A percentile compares a stretch with the other conserved stretches of the same genome.
Conservation (phyloP, 306 rosid species). For the Cucurbita maxima region DNA sequence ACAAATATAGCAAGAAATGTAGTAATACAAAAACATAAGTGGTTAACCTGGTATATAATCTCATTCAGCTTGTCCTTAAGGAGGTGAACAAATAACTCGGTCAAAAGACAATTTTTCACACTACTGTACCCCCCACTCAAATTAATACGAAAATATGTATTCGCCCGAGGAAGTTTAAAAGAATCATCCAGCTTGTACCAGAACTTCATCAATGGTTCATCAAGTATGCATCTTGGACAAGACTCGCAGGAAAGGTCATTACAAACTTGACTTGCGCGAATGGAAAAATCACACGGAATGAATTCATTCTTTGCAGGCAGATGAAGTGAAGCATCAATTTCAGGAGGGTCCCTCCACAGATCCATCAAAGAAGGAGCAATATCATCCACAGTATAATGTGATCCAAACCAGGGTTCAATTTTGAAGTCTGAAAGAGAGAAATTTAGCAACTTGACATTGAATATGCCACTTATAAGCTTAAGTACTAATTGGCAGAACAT, state of each 20-base stretch:
- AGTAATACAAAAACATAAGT: conserved; percentile 12
- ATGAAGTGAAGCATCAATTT: conserved; percentile 55
- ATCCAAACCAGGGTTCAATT: conserved; percentile 88
- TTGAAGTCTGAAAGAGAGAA: conserved; percentile 32
- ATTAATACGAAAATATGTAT: conserved; percentile 74
- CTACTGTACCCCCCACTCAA: conserved; percentile 68
- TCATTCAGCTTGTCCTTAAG: conserved; percentile 86
- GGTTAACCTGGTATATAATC: conserved; percentile 67
- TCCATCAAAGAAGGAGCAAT: conserved; percentile 51
- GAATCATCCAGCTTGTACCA: conserved; percentile 79
- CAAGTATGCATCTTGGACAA: conserved; percentile 60
- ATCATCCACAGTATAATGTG: conserved; percentile 60
- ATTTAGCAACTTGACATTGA: conserved; percentile 9
- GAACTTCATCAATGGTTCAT: conserved; percentile 74
- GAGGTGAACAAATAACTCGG: conserved; percentile 66
- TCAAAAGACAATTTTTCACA: conserved; percentile 44
- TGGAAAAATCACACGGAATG: conserved; percentile 81
- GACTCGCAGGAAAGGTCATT: conserved; percentile 23
- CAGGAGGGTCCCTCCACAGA: conserved; percentile 70
- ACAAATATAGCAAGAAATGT: neutral
- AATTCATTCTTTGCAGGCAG: conserved; percentile 84
- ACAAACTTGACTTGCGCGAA: conserved; percentile 26
- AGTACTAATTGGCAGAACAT: neutral
- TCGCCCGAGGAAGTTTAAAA: conserved; percentile 87
- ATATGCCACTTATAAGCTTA: neutral